Base-by-base conservation (phyloP, 2,329 filamentous ascomycete species). In the Cercospora sp. region DNA sequence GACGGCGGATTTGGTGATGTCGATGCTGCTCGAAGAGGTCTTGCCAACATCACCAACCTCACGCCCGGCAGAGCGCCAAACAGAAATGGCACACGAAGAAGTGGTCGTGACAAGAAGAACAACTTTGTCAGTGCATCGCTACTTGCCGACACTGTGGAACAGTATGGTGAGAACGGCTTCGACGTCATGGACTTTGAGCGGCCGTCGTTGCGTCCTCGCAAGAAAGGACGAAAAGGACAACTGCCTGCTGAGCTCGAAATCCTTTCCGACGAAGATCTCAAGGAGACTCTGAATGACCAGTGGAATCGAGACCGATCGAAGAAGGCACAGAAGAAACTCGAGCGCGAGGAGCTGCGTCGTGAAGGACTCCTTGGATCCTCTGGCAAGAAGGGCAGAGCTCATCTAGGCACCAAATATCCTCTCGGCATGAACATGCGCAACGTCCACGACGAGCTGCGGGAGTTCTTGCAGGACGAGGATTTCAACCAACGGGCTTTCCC, bases 111-210 rank as follows among this genome's bases (percentile, higher is more conserved):
- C 60, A 77, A 78, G 23, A 69, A 70, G 51, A 65, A 69, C 66
- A 76, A 73, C 42, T 89, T 87, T 73, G 84, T 85, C 16, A 82
- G 83, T 42, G 87, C 87, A 5, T 82, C 82, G 57, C 81, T 83
- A 16, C 83, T 89, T 72, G 87, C 86, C 3, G 87, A 88, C 75
- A 82, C 84, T 0, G 79, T 89, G 2, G 86, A 88, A n/a, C 85
- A 86, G 65, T 83, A 89, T 66, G 88, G 90, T 68, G 90, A 88
- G 62, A 87, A 90, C 68, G 91, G 88, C 8, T 90, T 97, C 70
- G 93, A 97, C 75, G 83, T 96, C 55, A 94, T 95, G 90, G 92
- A 96, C 75, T 92, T 91, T 80, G 86, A 91, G 16, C 85, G 89
- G 28, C 88, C 89, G 1, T 92, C 88, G 63, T 78, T 93, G 5